phyloP scores from a whole-genome alignment of 106 monocot species.

The Platanthera zijinensis region DNA sequence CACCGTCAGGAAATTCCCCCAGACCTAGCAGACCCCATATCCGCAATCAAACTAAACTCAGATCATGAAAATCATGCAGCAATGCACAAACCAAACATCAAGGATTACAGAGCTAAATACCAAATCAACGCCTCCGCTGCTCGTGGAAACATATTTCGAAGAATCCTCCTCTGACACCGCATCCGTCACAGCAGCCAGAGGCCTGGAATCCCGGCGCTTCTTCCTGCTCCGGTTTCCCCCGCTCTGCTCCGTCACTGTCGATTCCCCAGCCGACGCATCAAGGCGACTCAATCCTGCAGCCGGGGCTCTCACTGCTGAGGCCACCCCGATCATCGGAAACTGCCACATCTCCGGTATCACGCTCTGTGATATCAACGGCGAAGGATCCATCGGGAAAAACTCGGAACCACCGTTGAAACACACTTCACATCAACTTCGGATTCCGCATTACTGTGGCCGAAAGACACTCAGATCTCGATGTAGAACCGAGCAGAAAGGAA shows the following conservation, averaged over 20 bases:
- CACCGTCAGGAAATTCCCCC: neutral
- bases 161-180: constrained; percentile 57
- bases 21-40: neutral
- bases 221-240: constrained; percentile 23
- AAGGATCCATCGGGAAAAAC: constrained; percentile 30
- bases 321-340: constrained; percentile 11
- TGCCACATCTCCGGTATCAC: constrained; percentile 29
- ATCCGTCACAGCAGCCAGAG: neutral
- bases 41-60: constrained; percentile 1
- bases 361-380: constrained; percentile 19
- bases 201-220: constrained; percentile 13
- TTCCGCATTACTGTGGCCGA: neutral
- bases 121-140: constrained; percentile 66
- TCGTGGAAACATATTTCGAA: constrained; percentile 59
- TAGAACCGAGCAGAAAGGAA: neutral
- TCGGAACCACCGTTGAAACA: neutral
- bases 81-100: neutral
- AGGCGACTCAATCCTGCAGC: constrained; percentile 5
- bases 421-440: neutral
- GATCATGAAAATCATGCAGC: neutral
- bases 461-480: neutral
- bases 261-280: constrained; percentile 37
- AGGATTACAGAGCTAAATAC: constrained; percentile 15
- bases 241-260: constrained; percentile 61
- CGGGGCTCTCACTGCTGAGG: neutral